A percentile compares a stretch with the other conserved stretches of the same genome.
Conservation (phyloP, 2,329 filamentous ascomycete species). For the Beauveria scarabaeidicola region DNA sequence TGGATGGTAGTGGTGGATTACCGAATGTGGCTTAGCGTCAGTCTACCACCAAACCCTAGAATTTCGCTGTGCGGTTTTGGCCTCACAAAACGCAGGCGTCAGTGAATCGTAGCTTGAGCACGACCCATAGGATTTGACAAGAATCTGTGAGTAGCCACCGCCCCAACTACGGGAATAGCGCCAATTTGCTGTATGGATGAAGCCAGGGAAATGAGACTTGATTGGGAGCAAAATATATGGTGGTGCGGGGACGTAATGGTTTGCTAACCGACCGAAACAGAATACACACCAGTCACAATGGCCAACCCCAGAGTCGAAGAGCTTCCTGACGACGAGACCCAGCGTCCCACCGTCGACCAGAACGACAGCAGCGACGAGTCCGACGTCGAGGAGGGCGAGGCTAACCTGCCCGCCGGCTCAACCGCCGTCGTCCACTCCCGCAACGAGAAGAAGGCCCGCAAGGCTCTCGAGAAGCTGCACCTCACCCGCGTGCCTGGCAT, state of each 20-base stretch:
- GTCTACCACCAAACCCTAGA: conserved; percentile 37
- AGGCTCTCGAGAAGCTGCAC: conserved; percentile 97
- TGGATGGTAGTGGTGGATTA: conserved; percentile 23
- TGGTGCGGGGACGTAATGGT: not conserved
- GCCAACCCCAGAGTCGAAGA: conserved; percentile 97
- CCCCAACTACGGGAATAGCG: conserved; percentile 8
- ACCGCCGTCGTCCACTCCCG: conserved; percentile 90
- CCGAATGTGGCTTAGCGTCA: conserved; percentile 32
- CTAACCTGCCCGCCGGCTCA: conserved; percentile 70
- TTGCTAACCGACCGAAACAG: conserved; percentile 4
- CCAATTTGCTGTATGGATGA: not conserved
- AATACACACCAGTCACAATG: conserved; percentile 55
- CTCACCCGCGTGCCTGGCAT: conserved; percentile 94
- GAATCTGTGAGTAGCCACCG: conserved; percentile 24
- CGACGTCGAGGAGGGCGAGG: conserved; percentile 73
- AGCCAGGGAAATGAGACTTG: not conserved
- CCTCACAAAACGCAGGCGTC: conserved; percentile 31
- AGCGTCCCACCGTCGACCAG: conserved; percentile 72
- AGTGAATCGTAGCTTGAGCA: conserved; percentile 24
- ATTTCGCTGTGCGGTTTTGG: conserved; percentile 30
- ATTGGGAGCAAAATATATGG: not conserved
- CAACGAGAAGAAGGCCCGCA: conserved; percentile 99
- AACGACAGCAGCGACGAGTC: conserved; percentile 67
- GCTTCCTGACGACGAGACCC: conserved; percentile 81
- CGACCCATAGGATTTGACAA: conserved; percentile 27